These are phyloP conservation scores for Eleusine indica DNA, from an alignment of 176 grass and related monocot species.

Conservation along the genomic window DNA sequence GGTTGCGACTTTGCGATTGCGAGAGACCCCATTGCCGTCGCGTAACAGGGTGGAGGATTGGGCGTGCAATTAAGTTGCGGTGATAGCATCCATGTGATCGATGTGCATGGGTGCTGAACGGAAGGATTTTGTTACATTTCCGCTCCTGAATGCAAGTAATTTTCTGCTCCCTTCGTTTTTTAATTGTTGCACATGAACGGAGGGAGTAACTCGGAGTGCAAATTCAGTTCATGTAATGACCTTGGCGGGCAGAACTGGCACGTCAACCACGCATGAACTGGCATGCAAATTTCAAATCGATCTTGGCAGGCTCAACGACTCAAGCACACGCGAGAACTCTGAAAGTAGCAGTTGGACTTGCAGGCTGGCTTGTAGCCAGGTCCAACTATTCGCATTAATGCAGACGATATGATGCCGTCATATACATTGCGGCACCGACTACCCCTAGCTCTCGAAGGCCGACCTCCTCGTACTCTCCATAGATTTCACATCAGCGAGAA, in stretches of 20 bases:
- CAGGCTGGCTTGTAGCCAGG: neutral
- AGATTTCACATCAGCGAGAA: conserved; percentile 7
- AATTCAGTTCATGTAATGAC: neutral
- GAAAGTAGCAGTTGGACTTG: neutral
- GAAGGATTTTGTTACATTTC: too few relatives aligned
- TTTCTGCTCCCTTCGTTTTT: neutral
- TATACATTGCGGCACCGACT: neutral
- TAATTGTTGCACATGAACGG: too few relatives aligned
- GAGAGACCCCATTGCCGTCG: neutral
- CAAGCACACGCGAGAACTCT: neutral
- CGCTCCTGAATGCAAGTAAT: too few relatives aligned
- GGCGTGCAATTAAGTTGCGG: too few relatives aligned
- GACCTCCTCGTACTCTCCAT: neutral
- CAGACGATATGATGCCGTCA: neutral
- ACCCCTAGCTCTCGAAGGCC: neutral
- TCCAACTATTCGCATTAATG: neutral
- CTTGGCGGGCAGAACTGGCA: neutral
- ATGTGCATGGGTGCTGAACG: too few relatives aligned
- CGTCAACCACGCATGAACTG: neutral
- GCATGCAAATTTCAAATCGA: too few relatives aligned
- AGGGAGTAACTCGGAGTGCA: neutral
- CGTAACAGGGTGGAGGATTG: neutral
- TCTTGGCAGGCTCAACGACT: too few relatives aligned
- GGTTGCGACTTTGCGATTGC: neutral
- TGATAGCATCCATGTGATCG: neutral